Evolutionary conservation across 2,329 filamentous ascomycete species (phyloP), one percentile per base, ranked within the genome.

Genomic region (Byssothecium circinans): DNA sequence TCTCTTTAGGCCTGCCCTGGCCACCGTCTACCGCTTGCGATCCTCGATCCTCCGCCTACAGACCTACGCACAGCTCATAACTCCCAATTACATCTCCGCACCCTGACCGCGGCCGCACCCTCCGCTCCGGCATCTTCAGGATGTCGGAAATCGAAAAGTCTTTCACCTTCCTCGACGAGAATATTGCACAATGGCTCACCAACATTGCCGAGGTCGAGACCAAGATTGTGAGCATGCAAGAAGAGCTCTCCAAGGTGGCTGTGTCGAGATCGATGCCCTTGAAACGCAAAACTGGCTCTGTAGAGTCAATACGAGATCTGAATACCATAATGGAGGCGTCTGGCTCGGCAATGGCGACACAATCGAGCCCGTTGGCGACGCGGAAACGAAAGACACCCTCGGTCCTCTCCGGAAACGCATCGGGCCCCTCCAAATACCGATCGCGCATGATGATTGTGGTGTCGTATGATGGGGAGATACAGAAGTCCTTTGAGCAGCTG

Each of bases 381-480:
- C 62, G 64, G 37, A 77, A 78, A 59, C 68, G 74, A 33, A 77
- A 77, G 60, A 70, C 73, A 6, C 61, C 65, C 1, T 77, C 75
- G 3, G 57, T 72, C 18, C 55, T 62, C 6, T 76, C 74, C 3
- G 72, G 65, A 15, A 61, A 65, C 34, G 55, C 60, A 7, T 74
- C 72, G 6, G 71, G 69, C 3, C 72, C 76, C 1, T 69, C 75
- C 10, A 82, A 83, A 52, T 87, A 87, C 66, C 84, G 88, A 45
- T 84, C 84, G 3, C 82, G 87, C 56, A 85, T 80, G 47, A 87
- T 89, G 78, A 86, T 92, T 38, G 85, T 94, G 33, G 88, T 96
- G n/a, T 91, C 90, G 71, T 96, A 96, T 67, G 91, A 96, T 66
- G 89, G 87, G 57, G 86, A 89, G 52, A 86, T 95, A 3, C 91